phyloP scores from a whole-genome alignment of 352 stramenopile species.

The Globisporangium rhizosaccharum region DNA sequence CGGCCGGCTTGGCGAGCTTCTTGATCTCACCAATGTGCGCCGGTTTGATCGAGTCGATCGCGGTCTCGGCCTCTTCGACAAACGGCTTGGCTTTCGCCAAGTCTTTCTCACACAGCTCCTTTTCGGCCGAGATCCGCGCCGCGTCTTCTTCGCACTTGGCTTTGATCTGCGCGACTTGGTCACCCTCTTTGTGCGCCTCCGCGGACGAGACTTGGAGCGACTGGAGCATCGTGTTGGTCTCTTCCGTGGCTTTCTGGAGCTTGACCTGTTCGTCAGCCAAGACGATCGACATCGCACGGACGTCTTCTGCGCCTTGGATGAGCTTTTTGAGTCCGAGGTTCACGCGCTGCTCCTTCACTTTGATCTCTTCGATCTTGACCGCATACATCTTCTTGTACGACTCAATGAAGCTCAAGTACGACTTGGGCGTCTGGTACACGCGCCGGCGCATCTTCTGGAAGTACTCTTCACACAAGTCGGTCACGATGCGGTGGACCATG shows the following conservation, averaged over 20 bases:
- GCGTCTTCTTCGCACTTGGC: constrained; percentile 95
- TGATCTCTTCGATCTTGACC: constrained; percentile 92
- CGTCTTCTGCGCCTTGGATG: constrained; percentile 95
- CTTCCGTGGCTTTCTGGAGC: constrained; percentile 93
- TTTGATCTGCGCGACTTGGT: constrained; percentile 96
- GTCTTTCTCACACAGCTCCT: constrained; percentile 93
- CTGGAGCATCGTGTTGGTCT: constrained; percentile 97
- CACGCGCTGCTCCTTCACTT: constrained; percentile 95
- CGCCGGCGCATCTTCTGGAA: constrained; percentile 96
- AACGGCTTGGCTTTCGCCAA: constrained; percentile 98
- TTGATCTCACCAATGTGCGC: constrained; percentile 98
- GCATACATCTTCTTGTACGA: constrained; percentile 98
- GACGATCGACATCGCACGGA: constrained; percentile 96
- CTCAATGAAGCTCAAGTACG: constrained; percentile 97
- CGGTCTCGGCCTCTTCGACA: constrained; percentile 96
- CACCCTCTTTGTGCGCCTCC: constrained; percentile 96
- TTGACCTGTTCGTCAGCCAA: constrained; percentile 96
- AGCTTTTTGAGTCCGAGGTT: constrained; percentile 97
- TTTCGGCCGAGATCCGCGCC: constrained; percentile 92
- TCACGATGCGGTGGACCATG: constrained; percentile 97
- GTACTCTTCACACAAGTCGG: constrained; percentile 97
- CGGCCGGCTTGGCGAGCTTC: constrained; percentile 95
- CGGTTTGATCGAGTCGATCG: constrained; percentile 97
- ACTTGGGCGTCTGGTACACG: constrained; percentile 98
- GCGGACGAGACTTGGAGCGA: constrained; percentile 93